Evolutionary conservation across 2,329 filamentous ascomycete species (phyloP).

Genomic region (Arthrobotrys sinensis): DNA sequence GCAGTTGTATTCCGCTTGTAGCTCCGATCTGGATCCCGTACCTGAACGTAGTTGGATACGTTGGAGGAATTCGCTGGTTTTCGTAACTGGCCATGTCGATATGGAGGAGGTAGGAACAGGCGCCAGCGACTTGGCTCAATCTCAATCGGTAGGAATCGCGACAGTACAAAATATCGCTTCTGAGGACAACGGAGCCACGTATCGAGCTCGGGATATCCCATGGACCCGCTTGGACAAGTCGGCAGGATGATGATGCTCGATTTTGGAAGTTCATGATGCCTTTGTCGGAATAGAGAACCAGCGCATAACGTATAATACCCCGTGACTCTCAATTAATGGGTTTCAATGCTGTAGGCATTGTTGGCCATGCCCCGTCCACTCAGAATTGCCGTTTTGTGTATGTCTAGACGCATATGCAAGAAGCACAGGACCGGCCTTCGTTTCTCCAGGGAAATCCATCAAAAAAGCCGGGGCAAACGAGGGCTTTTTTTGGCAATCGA

Average conservation of each 20-base stretch:
- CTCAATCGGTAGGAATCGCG: slow-evolving; percentile 36
- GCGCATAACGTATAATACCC: slow-evolving; percentile 45
- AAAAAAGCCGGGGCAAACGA: slow-evolving; percentile 54
- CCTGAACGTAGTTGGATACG: slow-evolving; percentile 28
- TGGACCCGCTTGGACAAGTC: slow-evolving; percentile 21
- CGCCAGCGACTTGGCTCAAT: slow-evolving; percentile 49
- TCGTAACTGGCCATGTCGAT: slow-evolving; percentile 45
- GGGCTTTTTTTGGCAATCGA: slow-evolving; percentile 56
- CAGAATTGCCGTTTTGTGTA: slow-evolving; percentile 21
- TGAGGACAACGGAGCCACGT: slow-evolving; percentile 40
- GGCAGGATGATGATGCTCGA: slow-evolving; percentile 33
- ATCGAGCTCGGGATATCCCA: slow-evolving; percentile 51
- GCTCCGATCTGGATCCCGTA: slow-evolving; percentile 44
- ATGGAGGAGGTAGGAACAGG: slow-evolving; percentile 59
- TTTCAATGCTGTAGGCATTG: slow-evolving; percentile 46
- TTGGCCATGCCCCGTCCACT: slow-evolving; percentile 38
- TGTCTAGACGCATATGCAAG: slow-evolving; percentile 57
- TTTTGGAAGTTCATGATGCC: slow-evolving; percentile 35
- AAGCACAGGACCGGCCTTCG: slow-evolving; percentile 46
- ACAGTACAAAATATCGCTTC: slow-evolving; percentile 12
- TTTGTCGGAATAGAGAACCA: slow-evolving; percentile 56
- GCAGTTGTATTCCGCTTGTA: slow-evolving; percentile 43
- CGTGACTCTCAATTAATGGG: slow-evolving; percentile 39
- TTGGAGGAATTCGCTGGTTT: slow-evolving; percentile 60
- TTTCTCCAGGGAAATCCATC: slow-evolving; percentile 43